Evolutionary conservation across 768 basidiomycete species (phyloP).

Genomic region (Postia placenta): DNA sequence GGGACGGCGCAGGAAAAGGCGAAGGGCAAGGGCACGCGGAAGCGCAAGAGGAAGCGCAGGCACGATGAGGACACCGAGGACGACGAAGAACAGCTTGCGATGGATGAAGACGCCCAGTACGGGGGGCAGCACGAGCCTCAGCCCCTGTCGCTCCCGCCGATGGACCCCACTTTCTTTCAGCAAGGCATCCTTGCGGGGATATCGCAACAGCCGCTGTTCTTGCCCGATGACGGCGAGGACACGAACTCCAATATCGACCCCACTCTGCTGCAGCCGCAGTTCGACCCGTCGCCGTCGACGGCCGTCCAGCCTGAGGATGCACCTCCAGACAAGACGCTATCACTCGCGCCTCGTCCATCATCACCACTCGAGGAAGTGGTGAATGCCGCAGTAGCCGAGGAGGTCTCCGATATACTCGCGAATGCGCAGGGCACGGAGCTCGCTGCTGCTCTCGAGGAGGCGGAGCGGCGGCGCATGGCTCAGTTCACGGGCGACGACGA

Average conservation of each 20-base stretch:
- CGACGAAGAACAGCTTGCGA: slow-evolving; percentile 26
- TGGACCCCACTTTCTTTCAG: slow-evolving; percentile 57
- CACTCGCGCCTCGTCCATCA: slow-evolving; percentile 4
- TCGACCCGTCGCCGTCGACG: slow-evolving; percentile 6
- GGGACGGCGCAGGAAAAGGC: slow-evolving; percentile 24
- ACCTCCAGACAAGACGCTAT: slow-evolving; percentile 7
- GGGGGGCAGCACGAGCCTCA: slow-evolving; percentile 15
- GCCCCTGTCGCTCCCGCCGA: slow-evolving; percentile 23
- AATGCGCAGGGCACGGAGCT: slow-evolving; percentile 57
- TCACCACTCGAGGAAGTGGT: slow-evolving; percentile 53
- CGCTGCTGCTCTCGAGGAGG: slow-evolving; percentile 58
- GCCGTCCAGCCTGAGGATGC: not conserved
- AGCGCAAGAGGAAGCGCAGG: slow-evolving; percentile 34
- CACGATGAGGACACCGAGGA: slow-evolving; percentile 34
- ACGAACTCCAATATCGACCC: slow-evolving; percentile 51
- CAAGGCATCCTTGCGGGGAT: slow-evolving; percentile 65
- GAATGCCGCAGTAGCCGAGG: slow-evolving; percentile 57
- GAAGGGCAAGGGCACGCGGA: slow-evolving; percentile 28
- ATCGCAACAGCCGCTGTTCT: slow-evolving; percentile 29
- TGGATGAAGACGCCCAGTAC: slow-evolving; percentile 16
- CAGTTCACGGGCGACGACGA: slow-evolving; percentile 47
- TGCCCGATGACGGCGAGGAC: slow-evolving; percentile 36
- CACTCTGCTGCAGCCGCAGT: slow-evolving; percentile 31
- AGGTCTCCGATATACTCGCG: slow-evolving; percentile 62
- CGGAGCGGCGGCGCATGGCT: slow-evolving; percentile 54